phyloP scores from a whole-genome alignment of 2,329 filamentous ascomycete species.

The Fusarium sublunatum region DNA sequence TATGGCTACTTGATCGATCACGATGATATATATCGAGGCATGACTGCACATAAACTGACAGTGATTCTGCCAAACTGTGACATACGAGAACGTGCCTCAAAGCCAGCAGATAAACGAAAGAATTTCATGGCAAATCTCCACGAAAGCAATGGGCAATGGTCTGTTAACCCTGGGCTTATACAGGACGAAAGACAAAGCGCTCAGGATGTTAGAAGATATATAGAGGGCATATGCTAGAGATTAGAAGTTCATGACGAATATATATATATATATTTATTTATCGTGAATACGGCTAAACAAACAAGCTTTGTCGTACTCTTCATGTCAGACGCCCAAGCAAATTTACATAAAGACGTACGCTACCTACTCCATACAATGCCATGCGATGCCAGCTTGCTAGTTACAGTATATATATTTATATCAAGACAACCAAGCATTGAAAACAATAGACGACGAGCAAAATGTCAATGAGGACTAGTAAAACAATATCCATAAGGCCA shows the following conservation, averaged over 20 bases:
- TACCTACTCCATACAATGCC: slow-evolving; percentile 36
- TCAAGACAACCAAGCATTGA: not conserved
- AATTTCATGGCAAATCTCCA: no score
- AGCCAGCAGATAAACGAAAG: no score
- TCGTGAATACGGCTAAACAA: not conserved
- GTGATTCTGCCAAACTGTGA: slow-evolving; percentile 5
- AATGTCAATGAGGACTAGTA: not conserved
- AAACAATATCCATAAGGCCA: not conserved
- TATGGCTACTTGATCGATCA: slow-evolving; percentile 20
- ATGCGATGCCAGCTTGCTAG: slow-evolving; percentile 29
- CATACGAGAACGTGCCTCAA: not conserved
- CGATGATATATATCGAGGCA: not conserved
- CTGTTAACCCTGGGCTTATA: no score
- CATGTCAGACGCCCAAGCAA: slow-evolving; percentile 13
- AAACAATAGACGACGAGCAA: slow-evolving; percentile 1
- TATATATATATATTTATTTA: not conserved
- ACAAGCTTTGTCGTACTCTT: slow-evolving; percentile 7
- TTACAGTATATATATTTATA: slow-evolving; percentile 14
- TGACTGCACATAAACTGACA: slow-evolving; percentile 4
- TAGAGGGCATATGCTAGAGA: no score
- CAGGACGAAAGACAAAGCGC: no score
- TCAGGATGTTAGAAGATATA: no score
- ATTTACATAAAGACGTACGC: slow-evolving; percentile 20
- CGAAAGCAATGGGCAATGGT: no score
- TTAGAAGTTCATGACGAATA: no score